Percentiles rank a stretch among this genome's conserved stretches.
These are phyloP conservation scores for Ophiostoma populinum DNA, from an alignment of 2,329 filamentous ascomycete species.

Conservation along the genomic window DNA sequence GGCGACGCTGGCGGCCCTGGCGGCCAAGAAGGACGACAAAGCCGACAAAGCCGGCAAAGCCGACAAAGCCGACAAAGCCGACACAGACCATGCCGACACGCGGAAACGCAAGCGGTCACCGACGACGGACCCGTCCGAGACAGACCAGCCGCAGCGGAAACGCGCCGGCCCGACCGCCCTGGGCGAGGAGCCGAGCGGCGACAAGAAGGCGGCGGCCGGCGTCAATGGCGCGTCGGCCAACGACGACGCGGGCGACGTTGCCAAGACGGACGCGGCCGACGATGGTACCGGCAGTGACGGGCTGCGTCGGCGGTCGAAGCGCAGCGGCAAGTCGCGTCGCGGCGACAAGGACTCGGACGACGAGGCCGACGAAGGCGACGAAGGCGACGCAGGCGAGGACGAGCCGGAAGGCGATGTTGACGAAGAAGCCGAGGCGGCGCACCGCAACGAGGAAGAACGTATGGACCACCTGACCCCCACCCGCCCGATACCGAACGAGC, in stretches of 20 bases:
- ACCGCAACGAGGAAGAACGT: slow-evolving; percentile 49
- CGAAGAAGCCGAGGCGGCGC: slow-evolving; percentile 23
- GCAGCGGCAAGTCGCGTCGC: slow-evolving; percentile 15
- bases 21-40: slow-evolving; percentile 13
- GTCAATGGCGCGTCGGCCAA: not conserved
- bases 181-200: not conserved
- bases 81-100: slow-evolving; percentile 20
- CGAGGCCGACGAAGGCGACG: slow-evolving; percentile 9
- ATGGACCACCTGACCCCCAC: slow-evolving; percentile 16
- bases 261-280: slow-evolving; percentile 17
- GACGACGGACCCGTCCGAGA: slow-evolving; percentile 25
- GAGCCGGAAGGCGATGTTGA: slow-evolving; percentile 18
- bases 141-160: slow-evolving; percentile 34
- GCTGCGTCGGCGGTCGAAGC: slow-evolving; percentile 23
- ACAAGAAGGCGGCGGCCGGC: not conserved
- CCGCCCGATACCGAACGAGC: not conserved
- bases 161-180: slow-evolving; percentile 22
- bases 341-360: slow-evolving; percentile 12
- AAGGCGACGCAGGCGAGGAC: slow-evolving; percentile 9
- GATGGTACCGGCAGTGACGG: slow-evolving; percentile 20
- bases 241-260: slow-evolving; percentile 12
- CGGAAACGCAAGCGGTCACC: slow-evolving; percentile 35
- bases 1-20: not conserved
- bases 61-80: slow-evolving; percentile 10
- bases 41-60: slow-evolving; percentile 9